A percentile compares a stretch with the other conserved stretches of the same genome.
Conservation (phyloP, 106 monocot genomes). For the Dioscorea alata region DNA sequence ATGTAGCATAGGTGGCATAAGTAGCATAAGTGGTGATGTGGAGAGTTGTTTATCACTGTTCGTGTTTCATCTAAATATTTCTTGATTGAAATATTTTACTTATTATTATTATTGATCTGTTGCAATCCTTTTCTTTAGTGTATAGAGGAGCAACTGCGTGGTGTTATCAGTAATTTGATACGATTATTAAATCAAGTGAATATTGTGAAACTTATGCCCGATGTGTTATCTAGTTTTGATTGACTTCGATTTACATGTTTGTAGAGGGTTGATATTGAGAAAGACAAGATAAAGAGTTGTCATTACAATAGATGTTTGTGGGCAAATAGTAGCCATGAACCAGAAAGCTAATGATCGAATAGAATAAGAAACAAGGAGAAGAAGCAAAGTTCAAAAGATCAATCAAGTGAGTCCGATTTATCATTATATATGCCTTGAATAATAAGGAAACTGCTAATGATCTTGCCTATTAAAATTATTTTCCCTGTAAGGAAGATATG, state of each 20-base stretch:
- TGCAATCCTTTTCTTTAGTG: slow-evolving; percentile 39
- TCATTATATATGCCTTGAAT: too few relatives aligned
- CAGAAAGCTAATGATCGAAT: slow-evolving; percentile 79
- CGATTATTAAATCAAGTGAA: slow-evolving; percentile 75
- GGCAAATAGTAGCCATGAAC: slow-evolving; percentile 60
- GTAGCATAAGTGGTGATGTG: slow-evolving; percentile 46
- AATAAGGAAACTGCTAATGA: too few relatives aligned
- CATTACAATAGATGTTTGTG: slow-evolving; percentile 73
- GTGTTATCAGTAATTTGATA: slow-evolving; percentile 58
- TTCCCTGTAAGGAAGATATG: too few relatives aligned
- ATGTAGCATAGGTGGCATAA: slow-evolving; percentile 48
- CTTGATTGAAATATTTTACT: neutral
- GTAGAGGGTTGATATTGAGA: slow-evolving; percentile 85
- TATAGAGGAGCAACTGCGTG: slow-evolving; percentile 71
- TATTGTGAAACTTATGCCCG: too few relatives aligned
- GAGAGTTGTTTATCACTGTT: slow-evolving; percentile 85
- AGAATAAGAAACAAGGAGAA: slow-evolving; percentile 79
- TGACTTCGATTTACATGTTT: slow-evolving; percentile 9
- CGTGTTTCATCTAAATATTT: slow-evolving; percentile 2
- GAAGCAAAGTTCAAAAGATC: slow-evolving; percentile 56
- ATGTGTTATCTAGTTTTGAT: neutral
- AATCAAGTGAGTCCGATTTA: slow-evolving; percentile 51
- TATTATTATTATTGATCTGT: slow-evolving; percentile 6
- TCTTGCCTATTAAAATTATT: too few relatives aligned
- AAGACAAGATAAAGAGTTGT: slow-evolving; percentile 54